These are phyloP conservation scores for Comarum palustre DNA, from an alignment of 306 rosid genomes.

Conservation along the genomic window DNA sequence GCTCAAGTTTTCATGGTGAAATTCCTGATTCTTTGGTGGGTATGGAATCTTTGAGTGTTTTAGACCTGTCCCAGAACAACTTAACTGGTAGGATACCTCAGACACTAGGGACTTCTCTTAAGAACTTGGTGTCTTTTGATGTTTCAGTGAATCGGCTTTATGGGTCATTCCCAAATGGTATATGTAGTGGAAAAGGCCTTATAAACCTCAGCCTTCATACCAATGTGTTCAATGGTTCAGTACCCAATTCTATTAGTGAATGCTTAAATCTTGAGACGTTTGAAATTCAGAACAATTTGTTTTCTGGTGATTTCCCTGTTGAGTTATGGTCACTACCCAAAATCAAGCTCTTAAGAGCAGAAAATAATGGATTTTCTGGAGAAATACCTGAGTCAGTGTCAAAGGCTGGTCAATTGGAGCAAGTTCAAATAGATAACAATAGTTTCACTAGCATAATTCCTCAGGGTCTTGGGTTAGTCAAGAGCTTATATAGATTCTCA, in stretches of 20 bases:
- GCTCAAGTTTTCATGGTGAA: slow-evolving; percentile 80
- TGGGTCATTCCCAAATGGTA: slow-evolving; percentile 70
- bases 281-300: slow-evolving; percentile 85
- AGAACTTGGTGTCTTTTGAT: slow-evolving; percentile 76
- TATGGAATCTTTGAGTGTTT: slow-evolving; percentile 48
- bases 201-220: slow-evolving; percentile 64
- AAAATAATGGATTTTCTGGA: slow-evolving; percentile 79
- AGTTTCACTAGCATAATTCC: slow-evolving; percentile 65
- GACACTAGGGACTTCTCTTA: slow-evolving; percentile 55
- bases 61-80: slow-evolving; percentile 84
- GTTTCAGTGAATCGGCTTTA: slow-evolving; percentile 72
- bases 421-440: slow-evolving; percentile 91
- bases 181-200: slow-evolving; percentile 60
- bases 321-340: slow-evolving; percentile 75
- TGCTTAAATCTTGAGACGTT: slow-evolving; percentile 81
- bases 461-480: slow-evolving; percentile 64
- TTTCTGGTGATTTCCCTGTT: slow-evolving; percentile 70
- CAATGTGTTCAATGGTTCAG: slow-evolving; percentile 59
- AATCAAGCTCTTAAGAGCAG: slow-evolving; percentile 85
- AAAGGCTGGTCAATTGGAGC: slow-evolving; percentile 77
- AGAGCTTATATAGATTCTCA: slow-evolving; percentile 86
- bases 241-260: slow-evolving; percentile 52
- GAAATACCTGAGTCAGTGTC: slow-evolving; percentile 76
- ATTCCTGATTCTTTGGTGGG: slow-evolving; percentile 67
- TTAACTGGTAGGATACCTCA: slow-evolving; percentile 65